Conservation (phyloP, 176 grass and related monocot species). For the Tuctoria greenei region DNA sequence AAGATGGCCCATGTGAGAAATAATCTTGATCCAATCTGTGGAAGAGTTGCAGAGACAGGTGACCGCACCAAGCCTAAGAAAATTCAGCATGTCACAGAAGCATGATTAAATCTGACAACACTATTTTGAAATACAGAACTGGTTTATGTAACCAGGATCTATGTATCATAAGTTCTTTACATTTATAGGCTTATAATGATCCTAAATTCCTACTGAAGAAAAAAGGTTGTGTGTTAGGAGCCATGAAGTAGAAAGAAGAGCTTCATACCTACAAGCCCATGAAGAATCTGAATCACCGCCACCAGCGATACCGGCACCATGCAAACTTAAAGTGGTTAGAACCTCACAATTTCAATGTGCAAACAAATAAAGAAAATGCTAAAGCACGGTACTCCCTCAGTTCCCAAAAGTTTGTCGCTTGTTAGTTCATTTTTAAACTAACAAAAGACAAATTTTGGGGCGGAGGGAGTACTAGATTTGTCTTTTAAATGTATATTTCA, state of each 20-base stretch:
- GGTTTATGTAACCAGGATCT: too few species aligned
- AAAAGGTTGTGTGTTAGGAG: too few species aligned
- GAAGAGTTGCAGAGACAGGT: conserved; percentile 45
- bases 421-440: too few species aligned
- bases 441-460: too few species aligned
- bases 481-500: neutral
- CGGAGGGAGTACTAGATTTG: too few species aligned
- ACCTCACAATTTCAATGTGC: neutral
- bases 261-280: conserved; percentile 40
- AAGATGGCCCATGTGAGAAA: conserved; percentile 51
- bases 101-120: neutral
- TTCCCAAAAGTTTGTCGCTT: too few species aligned
- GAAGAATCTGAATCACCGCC: conserved; percentile 36
- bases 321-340: conserved; percentile 30
- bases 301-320: neutral
- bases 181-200: too few species aligned
- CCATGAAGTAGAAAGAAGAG: neutral
- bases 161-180: too few species aligned
- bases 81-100: neutral
- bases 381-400: neutral
- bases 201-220: too few species aligned
- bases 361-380: neutral
- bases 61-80: conserved; percentile 45
- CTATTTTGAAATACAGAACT: neutral
- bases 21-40: conserved; percentile 50